Base-by-base conservation (phyloP, 2,329 filamentous ascomycete genomes). In the Herpotrichia juniperi region DNA sequence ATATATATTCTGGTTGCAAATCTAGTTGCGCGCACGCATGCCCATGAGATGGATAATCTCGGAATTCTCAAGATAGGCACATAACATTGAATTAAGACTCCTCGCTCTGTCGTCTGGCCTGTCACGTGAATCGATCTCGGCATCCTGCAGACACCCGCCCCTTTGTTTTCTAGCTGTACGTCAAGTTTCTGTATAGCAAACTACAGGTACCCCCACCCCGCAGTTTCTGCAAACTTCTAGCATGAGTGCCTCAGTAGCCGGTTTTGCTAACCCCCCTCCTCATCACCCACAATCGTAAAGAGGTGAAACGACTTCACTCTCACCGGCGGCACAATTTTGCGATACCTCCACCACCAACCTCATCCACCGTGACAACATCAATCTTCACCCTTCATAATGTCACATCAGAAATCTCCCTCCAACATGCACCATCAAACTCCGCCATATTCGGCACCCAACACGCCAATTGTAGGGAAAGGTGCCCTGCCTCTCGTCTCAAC, bases 391-490 rank as follows among this genome's bases (percentile, higher is more conserved):
- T 40, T 40, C 22, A 4, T 17, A 35, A 9, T 9, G 32, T 22
- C 8, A n/a, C 37, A 40, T n/a, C 37, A 8, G n/a, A 21, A 6
- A 11, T 11, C 19, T 8, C n/a, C 10, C 32, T 6, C 9, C 32
- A 26, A 19, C 34, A 58, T 56, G 47, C 24, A 1, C 21, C 47
- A 24, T 43, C 16, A 45, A 8, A 58, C 42, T 6, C 44, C 47
- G 17, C 53, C 53, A 11, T 46, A 44, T 40, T 49, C 47, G 12
- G 47, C 32, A 10, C 21, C 45, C 12, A 42, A 19, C 21, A 58
- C 45, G 2, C 55, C 55, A 4, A 25, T 43, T 25, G 12, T 9
- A 4, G 7, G 17, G n/a, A 34, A 24, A 24, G 19, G 24, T 12
- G 16, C 32, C 14, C 11, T 26, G 11, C 2, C 31, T 24, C 42